These are phyloP conservation scores for Phytophthora cajani DNA, from an alignment of 352 stramenopile species.

Conservation along the genomic window DNA sequence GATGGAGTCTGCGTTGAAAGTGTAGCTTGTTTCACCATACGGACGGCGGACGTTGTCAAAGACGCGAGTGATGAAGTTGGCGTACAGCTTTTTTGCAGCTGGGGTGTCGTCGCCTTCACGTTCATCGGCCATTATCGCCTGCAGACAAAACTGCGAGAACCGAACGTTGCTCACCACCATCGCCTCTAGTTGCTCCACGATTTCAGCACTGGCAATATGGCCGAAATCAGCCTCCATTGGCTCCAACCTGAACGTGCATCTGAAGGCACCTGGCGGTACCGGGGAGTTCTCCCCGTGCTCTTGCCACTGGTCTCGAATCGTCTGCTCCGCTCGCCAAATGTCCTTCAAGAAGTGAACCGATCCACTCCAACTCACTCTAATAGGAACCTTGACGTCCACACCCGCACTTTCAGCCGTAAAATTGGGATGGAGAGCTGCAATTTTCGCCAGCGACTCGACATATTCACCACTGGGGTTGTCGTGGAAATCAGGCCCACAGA, in stretches of 20 bases:
- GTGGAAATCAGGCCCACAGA: background rate
- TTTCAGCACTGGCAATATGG: background rate
- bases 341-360: background rate
- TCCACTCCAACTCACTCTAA: background rate
- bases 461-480: background rate
- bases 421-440: background rate
- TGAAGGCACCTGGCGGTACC: background rate
- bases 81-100: background rate
- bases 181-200: background rate
- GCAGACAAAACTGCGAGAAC: background rate
- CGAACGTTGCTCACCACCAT: background rate
- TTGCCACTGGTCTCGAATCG: background rate
- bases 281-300: background rate
- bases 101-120: background rate
- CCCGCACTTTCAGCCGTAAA: background rate
- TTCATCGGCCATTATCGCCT: background rate
- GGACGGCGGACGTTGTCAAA: background rate
- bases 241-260: constrained; percentile 9
- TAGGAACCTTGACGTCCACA: background rate
- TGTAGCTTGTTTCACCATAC: background rate
- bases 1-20: background rate
- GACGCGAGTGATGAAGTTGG: background rate
- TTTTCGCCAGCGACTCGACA: background rate
- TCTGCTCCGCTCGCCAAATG: constrained; percentile 1
- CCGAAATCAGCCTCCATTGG: constrained; percentile 1